These are phyloP conservation scores for Lachnellula willkommii DNA, from an alignment of 2,329 filamentous ascomycete genomes.

Conservation along the genomic window DNA sequence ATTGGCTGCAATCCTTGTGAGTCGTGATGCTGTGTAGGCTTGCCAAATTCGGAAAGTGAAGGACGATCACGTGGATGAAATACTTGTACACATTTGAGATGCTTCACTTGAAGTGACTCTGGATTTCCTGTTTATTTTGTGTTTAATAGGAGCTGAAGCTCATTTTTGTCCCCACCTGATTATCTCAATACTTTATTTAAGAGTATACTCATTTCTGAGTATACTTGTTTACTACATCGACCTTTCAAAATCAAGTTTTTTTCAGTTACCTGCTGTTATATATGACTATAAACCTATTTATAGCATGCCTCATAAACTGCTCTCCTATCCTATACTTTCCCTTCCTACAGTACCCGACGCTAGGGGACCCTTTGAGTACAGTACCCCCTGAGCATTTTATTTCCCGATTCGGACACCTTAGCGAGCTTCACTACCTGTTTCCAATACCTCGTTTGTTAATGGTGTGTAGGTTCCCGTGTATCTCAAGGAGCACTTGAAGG, in stretches of 20 bases:
- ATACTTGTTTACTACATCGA: slow-evolving; percentile 6
- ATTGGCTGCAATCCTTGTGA: background rate
- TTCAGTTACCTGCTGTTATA: background rate
- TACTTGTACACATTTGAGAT: background rate
- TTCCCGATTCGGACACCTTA: too few relatives aligned
- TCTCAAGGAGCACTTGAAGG: slow-evolving; percentile 30
- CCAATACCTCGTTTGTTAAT: slow-evolving; percentile 44
- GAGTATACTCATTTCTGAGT: slow-evolving; percentile 10
- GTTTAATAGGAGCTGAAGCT: background rate
- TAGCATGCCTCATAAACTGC: slow-evolving; percentile 66
- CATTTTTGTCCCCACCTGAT: background rate
- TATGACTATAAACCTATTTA: slow-evolving; percentile 73
- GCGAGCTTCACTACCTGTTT: slow-evolving; percentile 32
- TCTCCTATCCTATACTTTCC: slow-evolving; percentile 74
- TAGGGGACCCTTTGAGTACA: too few relatives aligned
- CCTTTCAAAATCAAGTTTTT: background rate
- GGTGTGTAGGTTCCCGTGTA: slow-evolving; percentile 41
- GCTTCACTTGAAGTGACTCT: background rate
- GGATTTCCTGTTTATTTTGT: background rate
- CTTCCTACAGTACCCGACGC: slow-evolving; percentile 45
- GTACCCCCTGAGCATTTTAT: too few relatives aligned
- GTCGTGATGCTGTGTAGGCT: background rate
- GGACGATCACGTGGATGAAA: background rate
- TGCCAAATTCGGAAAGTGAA: background rate
- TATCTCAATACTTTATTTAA: background rate